Percentiles rank a stretch among this genome's conserved stretches.
Evolutionary conservation across 2,329 filamentous ascomycete genomes (phyloP).

Genomic region (Microsporum canis): DNA sequence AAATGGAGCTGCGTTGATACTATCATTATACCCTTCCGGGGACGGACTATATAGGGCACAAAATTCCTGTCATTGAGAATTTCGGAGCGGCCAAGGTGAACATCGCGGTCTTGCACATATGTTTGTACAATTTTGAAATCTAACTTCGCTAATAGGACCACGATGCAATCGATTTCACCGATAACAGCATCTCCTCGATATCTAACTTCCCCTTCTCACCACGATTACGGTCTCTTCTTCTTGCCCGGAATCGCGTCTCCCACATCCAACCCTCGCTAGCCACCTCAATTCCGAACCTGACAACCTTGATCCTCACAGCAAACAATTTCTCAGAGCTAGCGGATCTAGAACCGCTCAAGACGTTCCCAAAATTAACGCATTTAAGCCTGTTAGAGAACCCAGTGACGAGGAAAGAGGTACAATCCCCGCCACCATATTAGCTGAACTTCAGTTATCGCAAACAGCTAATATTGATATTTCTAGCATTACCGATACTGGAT

Average conservation of each 20-base stretch:
- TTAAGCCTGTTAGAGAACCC: slow-evolving; percentile 78
- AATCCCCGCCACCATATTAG: slow-evolving; percentile 23
- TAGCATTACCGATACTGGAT: slow-evolving; percentile 90
- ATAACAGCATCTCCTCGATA: slow-evolving; percentile 86
- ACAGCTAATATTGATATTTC: neutral
- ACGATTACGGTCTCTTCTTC: slow-evolving; percentile 73
- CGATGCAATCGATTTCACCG: slow-evolving; percentile 95
- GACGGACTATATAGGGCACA: slow-evolving; percentile 64
- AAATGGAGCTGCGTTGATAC: slow-evolving; percentile 73
- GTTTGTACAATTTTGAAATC: neutral
- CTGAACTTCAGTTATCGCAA: neutral
- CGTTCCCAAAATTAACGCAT: slow-evolving; percentile 62
- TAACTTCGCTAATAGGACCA: slow-evolving; percentile 54
- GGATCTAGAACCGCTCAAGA: slow-evolving; percentile 69
- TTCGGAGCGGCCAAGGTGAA: slow-evolving; percentile 83
- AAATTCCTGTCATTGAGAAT: slow-evolving; percentile 96
- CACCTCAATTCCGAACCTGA: slow-evolving; percentile 67
- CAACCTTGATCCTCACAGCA: slow-evolving; percentile 66
- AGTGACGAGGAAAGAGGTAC: slow-evolving; percentile 80
- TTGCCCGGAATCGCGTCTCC: slow-evolving; percentile 78
- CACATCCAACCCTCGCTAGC: slow-evolving; percentile 66
- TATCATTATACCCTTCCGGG: slow-evolving; percentile 39
- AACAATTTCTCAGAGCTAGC: slow-evolving; percentile 77
- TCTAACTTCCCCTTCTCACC: slow-evolving; percentile 89
- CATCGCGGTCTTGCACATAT: slow-evolving; percentile 19